A percentile compares a stretch with the other conserved stretches of the same genome.
Conservation (phyloP, 192 early-diverging fungal genomes). For the Entomortierella chlamydospora region DNA sequence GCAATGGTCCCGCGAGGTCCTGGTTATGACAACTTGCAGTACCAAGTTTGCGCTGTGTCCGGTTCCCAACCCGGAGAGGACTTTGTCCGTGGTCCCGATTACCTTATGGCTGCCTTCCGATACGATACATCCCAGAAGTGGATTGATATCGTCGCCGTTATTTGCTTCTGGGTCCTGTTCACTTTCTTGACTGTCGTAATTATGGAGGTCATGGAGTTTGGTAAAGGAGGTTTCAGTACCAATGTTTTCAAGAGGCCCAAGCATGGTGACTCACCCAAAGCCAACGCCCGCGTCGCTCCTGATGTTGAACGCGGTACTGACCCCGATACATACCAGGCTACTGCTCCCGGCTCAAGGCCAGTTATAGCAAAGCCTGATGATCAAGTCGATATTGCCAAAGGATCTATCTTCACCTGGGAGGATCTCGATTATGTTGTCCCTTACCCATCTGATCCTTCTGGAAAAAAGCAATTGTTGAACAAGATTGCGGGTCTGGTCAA, state of each 20-base stretch:
- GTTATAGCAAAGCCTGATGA: conserved; percentile 47
- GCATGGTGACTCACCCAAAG: neutral
- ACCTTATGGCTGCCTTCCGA: conserved; percentile 64
- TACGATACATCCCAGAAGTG: conserved; percentile 71
- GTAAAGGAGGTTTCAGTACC: conserved; percentile 63
- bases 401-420: conserved; percentile 71
- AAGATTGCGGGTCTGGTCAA: conserved; percentile 73
- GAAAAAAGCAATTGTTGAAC: conserved; percentile 74
- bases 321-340: conserved; percentile 55
- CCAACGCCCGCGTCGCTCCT: conserved; percentile 12
- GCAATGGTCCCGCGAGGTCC: conserved; percentile 36
- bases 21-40: conserved; percentile 43
- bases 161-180: conserved; percentile 60
- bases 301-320: conserved; percentile 38
- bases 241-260: conserved; percentile 57
- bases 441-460: conserved; percentile 60
- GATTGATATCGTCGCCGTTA: conserved; percentile 69
- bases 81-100: conserved; percentile 70
- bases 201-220: conserved; percentile 74
- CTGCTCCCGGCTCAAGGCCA: conserved; percentile 63
- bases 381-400: conserved; percentile 67
- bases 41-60: conserved; percentile 70
- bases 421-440: conserved; percentile 78
- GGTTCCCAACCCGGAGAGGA: conserved; percentile 65
- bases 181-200: conserved; percentile 44